These are phyloP conservation scores for Musa itinerans DNA, from an alignment of 176 grass and related monocot genomes.

Conservation along the genomic window DNA sequence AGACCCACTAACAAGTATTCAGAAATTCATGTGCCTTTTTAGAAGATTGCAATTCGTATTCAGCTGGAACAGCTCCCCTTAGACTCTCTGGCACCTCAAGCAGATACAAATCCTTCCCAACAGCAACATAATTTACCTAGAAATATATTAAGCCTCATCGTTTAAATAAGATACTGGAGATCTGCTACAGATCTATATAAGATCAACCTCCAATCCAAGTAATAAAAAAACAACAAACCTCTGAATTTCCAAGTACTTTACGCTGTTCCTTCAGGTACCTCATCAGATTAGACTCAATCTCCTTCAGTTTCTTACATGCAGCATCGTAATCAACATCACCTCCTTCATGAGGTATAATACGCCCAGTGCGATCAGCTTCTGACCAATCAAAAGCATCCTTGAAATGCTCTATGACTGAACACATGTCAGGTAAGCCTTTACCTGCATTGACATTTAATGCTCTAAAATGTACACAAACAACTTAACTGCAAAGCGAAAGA, in stretches of 20 bases:
- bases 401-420: slow-evolving; percentile 57
- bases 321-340: slow-evolving; percentile 76
- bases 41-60: slow-evolving; percentile 84
- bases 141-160: background rate
- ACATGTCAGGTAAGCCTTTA: slow-evolving; percentile 59
- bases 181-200: slow-evolving; percentile 19
- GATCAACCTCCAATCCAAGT: background rate
- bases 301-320: slow-evolving; percentile 43
- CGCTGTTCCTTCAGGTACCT: slow-evolving; percentile 78
- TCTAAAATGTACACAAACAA: background rate
- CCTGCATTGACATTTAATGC: slow-evolving; percentile 45
- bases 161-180: background rate
- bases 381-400: slow-evolving; percentile 98
- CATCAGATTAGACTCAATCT: slow-evolving; percentile 51
- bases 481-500: background rate
- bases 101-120: slow-evolving; percentile 82
- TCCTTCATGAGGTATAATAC: slow-evolving; percentile 78
- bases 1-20: background rate
- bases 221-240: slow-evolving; percentile 28
- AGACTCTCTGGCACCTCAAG: slow-evolving; percentile 72
- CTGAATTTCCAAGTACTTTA: slow-evolving; percentile 41
- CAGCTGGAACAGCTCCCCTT: slow-evolving; percentile 49
- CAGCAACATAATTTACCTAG: slow-evolving; percentile 77
- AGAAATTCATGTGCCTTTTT: slow-evolving; percentile 47
- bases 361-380: slow-evolving; percentile 66